Base-by-base conservation (phyloP, 2,329 filamentous ascomycete genomes). In the Aspergillus jensenii region DNA sequence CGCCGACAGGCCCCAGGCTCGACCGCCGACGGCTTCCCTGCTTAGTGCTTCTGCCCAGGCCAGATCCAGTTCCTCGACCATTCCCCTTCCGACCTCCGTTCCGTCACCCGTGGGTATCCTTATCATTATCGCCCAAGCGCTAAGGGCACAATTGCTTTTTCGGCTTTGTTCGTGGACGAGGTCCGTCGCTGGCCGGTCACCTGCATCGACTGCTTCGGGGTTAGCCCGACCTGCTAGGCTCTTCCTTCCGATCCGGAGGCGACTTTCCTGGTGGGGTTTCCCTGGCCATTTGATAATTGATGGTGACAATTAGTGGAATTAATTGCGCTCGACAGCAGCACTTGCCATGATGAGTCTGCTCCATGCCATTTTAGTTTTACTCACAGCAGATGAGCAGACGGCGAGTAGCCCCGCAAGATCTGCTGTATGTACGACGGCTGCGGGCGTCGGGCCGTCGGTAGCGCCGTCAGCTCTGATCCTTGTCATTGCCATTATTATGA, bases 391-490 rank as follows among this genome's bases (percentile, higher is more conserved):
- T 31, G 27, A 31, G 27, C 3, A 31, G 9, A n/a, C 6, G 35
- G 25, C 37, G 51, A 46, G 45, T 23, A 56, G 59, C 63, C 63
- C 63, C 62, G 62, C 62, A 60, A 61, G 63, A 65, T 65, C 63
- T 63, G 54, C 63, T 65, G 59, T 60, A 63, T 62, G 64, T 66
- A 62, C 60, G 55, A 62, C 62, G 64, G 64, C 62, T 64, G 62
- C 64, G 64, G 62, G 64, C 56, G 62, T 63, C 64, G 64, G 64
- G 39, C 64, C 64, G 64, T 65, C 64, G 51, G 62, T 66, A 66
- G 62, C 62, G 61, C 40, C 27, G 55, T 59, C 49, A 41, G 12
- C 50, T 52, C 56, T 59, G 51, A 48, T 48, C 52, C 45, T 44
- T 46, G 52, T 54, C 14, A n/a, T 47, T 40, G 15, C 50, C 31